Base-by-base conservation (phyloP, 805 yeast species). In the Aciculoconidium aculeatum region DNA sequence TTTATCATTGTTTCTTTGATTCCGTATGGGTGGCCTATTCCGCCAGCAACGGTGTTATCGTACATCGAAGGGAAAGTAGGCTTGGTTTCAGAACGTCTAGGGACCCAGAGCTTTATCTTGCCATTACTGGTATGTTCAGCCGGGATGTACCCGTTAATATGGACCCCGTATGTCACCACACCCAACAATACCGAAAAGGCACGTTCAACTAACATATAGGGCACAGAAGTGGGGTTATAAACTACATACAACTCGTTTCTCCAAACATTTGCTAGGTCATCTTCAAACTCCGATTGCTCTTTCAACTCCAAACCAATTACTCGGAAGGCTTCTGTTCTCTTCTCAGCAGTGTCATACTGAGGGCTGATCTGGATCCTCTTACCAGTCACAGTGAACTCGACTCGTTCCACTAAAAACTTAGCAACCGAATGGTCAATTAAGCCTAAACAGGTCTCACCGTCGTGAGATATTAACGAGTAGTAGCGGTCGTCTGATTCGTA, bases 31-130 rank as follows among this genome's bases (percentile, higher is more conserved):
- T 79, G 67, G 0, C 94, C 96, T 4, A 92, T 47, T 0, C 98
- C 98, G 1, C 98, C 98, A 0, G 95, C 98, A 5, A 92, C 83
- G 1, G 94, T 86, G 52, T 88, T 90, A 52, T 92, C 98, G 21
- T 88, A 67, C 82, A 75, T 80, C 0, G 83, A 81, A 0, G 98
- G 97, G 59, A 75, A 90, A 0, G 98, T 92, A 11, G 80, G 80
- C 52, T 92, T 92, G 2, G 76, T 67, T 4, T 62, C 52, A 0
- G 96, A 70, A 40, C 98, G 62, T 37, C 85, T 61, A 0, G 98
- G 95, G 7, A 90, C 68, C 97, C 97, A 92, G 34, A 81, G 44
- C 43, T 72, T 70, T 17, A 70, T 37, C 18, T 61, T 56, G 1
- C 70, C 68, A 21, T 62, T 55, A 3, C 34, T 12, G 4, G 71